A percentile compares a stretch with the other conserved stretches of the same genome.
These are phyloP conservation scores for Magnaporthales sp. DNA, from an alignment of 2,329 filamentous ascomycete species.

Conservation along the genomic window DNA sequence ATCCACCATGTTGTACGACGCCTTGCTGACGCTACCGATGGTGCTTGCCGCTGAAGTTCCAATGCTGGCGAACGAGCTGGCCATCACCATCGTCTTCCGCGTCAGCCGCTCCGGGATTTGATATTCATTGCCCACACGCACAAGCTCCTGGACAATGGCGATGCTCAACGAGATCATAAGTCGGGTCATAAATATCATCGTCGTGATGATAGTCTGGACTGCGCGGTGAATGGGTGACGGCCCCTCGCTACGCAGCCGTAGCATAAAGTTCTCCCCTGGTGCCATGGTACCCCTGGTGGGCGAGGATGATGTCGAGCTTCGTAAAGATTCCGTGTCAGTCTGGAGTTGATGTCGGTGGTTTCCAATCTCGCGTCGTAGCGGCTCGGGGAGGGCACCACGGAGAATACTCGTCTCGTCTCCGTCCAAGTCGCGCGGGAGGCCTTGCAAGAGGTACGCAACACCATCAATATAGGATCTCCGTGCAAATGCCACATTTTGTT, in stretches of 20 bases:
- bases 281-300: background rate
- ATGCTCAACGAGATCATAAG: background rate
- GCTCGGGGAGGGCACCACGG: conserved; percentile 37
- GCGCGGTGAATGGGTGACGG: conserved; percentile 98
- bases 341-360: background rate
- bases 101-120: conserved; percentile 6
- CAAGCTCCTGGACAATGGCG: conserved; percentile 2
- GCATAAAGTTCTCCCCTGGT: background rate
- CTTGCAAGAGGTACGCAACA: conserved; percentile 52
- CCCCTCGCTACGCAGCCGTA: background rate
- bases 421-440: conserved; percentile 47
- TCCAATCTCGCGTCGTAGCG: background rate
- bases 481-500: conserved; percentile 26
- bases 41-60: conserved; percentile 5
- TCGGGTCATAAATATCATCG: conserved; percentile 47
- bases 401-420: conserved; percentile 43
- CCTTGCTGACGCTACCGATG: conserved; percentile 5
- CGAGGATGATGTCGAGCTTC: background rate
- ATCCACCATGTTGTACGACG: conserved; percentile 5
- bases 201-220: conserved; percentile 93
- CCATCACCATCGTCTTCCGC: conserved; percentile 2
- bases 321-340: background rate
- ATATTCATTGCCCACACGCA: conserved; percentile 5
- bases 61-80: conserved; percentile 5
- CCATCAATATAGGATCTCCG: conserved; percentile 56